These are phyloP conservation scores for Pichia sp. DNA, from an alignment of 1,139 yeast species.

Conservation along the genomic window DNA sequence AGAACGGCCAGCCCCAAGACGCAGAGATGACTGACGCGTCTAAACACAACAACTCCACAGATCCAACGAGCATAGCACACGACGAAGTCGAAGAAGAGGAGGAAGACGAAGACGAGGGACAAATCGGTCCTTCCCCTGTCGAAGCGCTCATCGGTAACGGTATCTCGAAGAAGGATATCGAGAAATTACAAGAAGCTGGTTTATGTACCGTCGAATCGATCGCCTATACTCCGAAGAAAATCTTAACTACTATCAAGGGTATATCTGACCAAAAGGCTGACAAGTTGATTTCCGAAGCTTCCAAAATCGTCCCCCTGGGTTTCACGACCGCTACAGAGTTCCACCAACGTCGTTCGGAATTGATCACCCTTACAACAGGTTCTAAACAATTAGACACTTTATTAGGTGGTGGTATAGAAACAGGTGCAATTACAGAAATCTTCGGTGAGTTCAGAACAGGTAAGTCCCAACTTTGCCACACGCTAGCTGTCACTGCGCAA, in stretches of 20 bases:
- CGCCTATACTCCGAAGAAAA: conserved; percentile 84
- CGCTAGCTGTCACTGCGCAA: conserved; percentile 96
- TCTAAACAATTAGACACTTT: conserved; percentile 92
- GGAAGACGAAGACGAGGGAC: conserved; percentile 34
- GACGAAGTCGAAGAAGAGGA: conserved; percentile 3
- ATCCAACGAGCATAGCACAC: background rate
- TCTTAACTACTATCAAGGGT: conserved; percentile 77
- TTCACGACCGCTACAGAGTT: conserved; percentile 97
- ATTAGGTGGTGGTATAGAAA: conserved; percentile 95
- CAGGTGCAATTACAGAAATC: conserved; percentile 95
- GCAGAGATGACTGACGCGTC: conserved; percentile 19
- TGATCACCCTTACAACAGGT: conserved; percentile 93
- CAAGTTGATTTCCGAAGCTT: conserved; percentile 75
- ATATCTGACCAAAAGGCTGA: conserved; percentile 97
- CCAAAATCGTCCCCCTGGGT: conserved; percentile 90
- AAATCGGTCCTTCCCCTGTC: conserved; percentile 45
- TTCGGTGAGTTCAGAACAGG: conserved; percentile 99
- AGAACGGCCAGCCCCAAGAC: background rate
- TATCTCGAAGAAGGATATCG: conserved; percentile 74
- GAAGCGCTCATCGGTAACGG: conserved; percentile 71
- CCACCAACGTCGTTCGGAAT: conserved; percentile 84
- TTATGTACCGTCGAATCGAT: conserved; percentile 87
- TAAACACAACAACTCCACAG: background rate
- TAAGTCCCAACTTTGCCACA: conserved; percentile 94
- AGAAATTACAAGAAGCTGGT: conserved; percentile 80